Evolutionary conservation across 164 flowering plant species (phyloP).

Genomic region (Echeveria elegans): DNA sequence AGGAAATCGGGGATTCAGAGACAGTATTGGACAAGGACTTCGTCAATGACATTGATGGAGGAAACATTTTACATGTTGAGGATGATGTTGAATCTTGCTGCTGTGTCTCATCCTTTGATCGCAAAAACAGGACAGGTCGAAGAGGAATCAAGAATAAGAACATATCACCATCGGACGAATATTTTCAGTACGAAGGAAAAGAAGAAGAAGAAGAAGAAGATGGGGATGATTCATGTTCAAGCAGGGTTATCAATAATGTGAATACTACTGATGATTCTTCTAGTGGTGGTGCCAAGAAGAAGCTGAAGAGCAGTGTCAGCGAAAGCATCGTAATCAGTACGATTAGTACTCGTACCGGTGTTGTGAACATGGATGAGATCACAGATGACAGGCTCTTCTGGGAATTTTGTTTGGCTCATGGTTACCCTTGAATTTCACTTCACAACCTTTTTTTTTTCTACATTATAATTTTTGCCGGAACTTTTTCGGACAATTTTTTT

Average conservation of each 20-base stretch:
- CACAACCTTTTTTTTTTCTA: neutral
- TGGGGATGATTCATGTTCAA: neutral
- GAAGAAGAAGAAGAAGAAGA: neutral
- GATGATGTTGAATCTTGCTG: no score
- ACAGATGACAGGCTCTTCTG: slow-evolving; percentile 5
- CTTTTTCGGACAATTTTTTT: neutral
- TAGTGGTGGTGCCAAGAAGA: neutral
- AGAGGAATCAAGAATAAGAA: no score
- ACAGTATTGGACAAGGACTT: no score
- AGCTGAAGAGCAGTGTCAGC: slow-evolving; percentile 1
- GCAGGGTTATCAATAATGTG: neutral
- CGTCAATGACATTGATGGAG: no score
- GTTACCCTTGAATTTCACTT: neutral
- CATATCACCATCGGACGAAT: neutral
- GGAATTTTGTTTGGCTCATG: slow-evolving; percentile 4
- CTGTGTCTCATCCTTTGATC: no score
- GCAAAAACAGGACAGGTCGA: no score
- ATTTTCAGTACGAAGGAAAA: no score
- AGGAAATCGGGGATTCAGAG: no score
- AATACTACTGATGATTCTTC: neutral
- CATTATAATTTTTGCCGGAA: no score
- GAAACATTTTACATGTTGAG: no score
- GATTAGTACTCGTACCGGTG: neutral
- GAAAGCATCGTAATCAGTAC: neutral
- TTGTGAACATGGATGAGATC: neutral